Base-by-base conservation (phyloP, 345 rosid genomes). In the Aquilaria sinensis region DNA sequence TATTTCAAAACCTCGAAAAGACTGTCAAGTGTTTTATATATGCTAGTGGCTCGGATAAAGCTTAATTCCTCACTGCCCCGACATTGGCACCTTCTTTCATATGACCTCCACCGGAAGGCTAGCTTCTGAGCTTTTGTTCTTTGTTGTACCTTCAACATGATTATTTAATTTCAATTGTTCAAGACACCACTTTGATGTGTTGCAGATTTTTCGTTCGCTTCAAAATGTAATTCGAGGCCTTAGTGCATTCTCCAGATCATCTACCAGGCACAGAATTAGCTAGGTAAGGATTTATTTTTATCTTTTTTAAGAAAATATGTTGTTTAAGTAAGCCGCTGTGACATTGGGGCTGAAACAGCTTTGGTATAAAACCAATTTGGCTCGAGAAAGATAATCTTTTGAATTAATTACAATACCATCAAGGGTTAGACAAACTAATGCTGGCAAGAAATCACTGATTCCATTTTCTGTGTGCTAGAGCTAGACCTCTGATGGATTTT, bases 231-330 rank as follows among this genome's bases (percentile, higher is more conserved):
- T 63, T 16, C 31, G n/a, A 6, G 67, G 58, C 45, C 58, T 69
- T 57, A 58, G 56, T 51, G 45, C 67, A 43, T 69, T 63, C 68
- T 15, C 31, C 46, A 52, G 63, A 56, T 62, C 72, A 34, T 69
- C 67, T n/a, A n/a, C 57, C 57, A 47, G 57, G 33, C 67, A 69
- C 51, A 62, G 72, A 46, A 16, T 56, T 56, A 69, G 72, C 67
- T 69, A 62, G 4, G 50, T 14, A 46, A 34, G 41, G 6, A 34
- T 6, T 34, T 6, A 34, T 34, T 2, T 34, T 34, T 34, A 34
- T 34, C 41, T 34, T 34, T 34, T 6, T 6, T 34, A 34, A 6
- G 6, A 34, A 34, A 34, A 34, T 2, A 34, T 34, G 41, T 2
- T 34, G 4, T 34, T 34, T 34, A 2, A 2, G 41, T 2, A 6